Evolutionary conservation across 306 rosid species (phyloP), one percentile per base, ranked within the genome.

Genomic region (Adenanthera pavonina): DNA sequence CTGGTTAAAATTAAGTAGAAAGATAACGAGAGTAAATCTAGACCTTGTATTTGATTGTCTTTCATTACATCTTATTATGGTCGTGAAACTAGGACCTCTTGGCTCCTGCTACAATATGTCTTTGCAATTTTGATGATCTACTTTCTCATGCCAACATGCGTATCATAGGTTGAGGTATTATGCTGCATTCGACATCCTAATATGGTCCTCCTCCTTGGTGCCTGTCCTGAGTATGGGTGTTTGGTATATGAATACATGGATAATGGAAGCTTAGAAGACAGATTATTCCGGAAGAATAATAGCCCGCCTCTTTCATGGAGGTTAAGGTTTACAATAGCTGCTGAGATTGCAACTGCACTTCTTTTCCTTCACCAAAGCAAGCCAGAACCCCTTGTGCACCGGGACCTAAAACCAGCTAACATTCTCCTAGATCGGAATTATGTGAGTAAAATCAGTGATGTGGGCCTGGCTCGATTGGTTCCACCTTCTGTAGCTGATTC

Each of bases 161-260:
- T 25, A 25, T 25, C 30, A 69, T 77, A 95, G 99, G 89, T 96
- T 85, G 99, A 96, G 85, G 97, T 96, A 47, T 90, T 96, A 46
- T 77, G 97, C 90, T 74, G 87, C 84, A 92, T 93, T 30, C 87
- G 97, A 83, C 97, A 96, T 86, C 99, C 99, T 5, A 84, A 96
- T 89, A 89, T 96, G 98, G 99, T 96, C 40, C 99, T 95, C 76
- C 94, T 95, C 84, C 92, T 95, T 57, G 99, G 99, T 38, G 99
- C 99, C 0, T 95, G 98, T 85, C 94, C 99, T 4, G 99, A 93
- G 43, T 89, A 86, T 3, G 98, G 99, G n/a, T 93, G 98, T 83
- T 85, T 95, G 87, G 96, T 95, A 80, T 95, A 93, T 65, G 99
- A 95, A 72, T 91, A 75, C 91, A 81, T 95, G 98, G 90, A 87